A percentile compares a stretch with the other conserved stretches of the same genome.
phyloP scores from a whole-genome alignment of 192 early-diverging fungal species.

The Rhizophagus prolifer region DNA sequence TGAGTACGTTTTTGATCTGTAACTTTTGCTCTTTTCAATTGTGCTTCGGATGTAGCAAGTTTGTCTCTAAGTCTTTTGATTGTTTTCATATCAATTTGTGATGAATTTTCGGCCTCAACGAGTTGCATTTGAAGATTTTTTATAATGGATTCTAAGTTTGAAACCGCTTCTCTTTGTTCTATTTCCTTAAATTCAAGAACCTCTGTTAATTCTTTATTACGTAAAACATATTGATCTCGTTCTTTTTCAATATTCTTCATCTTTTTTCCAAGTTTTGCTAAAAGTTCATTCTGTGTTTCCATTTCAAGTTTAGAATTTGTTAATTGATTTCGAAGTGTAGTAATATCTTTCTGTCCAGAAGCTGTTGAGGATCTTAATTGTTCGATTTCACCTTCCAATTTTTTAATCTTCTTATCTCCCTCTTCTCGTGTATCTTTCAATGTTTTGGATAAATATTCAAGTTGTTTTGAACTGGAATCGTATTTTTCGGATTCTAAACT shows the following conservation, averaged over 20 bases:
- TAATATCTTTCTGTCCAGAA: background rate
- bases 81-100: background rate
- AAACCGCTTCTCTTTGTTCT: conserved; percentile 7
- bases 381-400: conserved; percentile 8
- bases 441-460: conserved; percentile 9
- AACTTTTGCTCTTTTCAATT: background rate
- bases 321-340: background rate
- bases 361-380: background rate
- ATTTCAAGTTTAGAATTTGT: background rate
- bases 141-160: conserved; percentile 1
- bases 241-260: background rate
- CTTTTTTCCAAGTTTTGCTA: background rate
- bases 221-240: background rate
- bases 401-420: background rate
- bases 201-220: background rate
- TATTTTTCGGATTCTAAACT: no score
- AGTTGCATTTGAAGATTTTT: background rate
- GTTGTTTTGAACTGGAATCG: background rate
- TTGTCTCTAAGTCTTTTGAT: background rate
- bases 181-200: background rate
- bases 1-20: background rate
- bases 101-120: background rate
- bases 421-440: conserved; percentile 7
- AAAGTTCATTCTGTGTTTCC: conserved; percentile 20
- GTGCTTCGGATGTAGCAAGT: background rate